Evolutionary conservation across 2,329 filamentous ascomycete species (phyloP).

Genomic region (Cladophialophora yegresii): DNA sequence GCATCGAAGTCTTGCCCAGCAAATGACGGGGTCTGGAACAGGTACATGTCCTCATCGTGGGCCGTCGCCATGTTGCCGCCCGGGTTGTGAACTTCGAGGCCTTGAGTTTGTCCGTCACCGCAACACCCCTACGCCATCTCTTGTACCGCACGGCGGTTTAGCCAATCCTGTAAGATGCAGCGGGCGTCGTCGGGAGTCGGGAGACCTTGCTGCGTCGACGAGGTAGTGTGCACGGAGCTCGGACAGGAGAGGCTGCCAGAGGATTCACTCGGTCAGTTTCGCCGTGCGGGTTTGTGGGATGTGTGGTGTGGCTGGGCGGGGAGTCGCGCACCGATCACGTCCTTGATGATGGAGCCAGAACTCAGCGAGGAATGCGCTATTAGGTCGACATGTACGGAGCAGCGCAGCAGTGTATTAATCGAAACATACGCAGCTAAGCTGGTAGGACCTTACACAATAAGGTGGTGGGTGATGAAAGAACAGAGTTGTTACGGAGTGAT

Average conservation of each 20-base stretch:
- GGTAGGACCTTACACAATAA: neutral
- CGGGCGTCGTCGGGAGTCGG: neutral
- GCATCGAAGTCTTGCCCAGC: slow-evolving; percentile 49
- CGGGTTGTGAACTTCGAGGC: neutral
- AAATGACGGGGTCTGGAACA: slow-evolving; percentile 45
- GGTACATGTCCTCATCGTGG: slow-evolving; percentile 48
- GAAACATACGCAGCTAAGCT: neutral
- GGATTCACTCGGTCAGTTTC: neutral
- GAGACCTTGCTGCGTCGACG: neutral
- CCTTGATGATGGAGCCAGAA: neutral
- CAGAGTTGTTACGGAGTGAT: neutral
- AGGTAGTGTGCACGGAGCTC: neutral
- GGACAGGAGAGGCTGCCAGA: slow-evolving; percentile 2
- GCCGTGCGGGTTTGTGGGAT: neutral
- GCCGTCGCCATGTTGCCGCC: slow-evolving; percentile 33
- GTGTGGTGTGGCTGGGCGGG: slow-evolving; percentile 5
- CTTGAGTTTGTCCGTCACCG: slow-evolving; percentile 1
- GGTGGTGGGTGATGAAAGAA: slow-evolving; percentile 11
- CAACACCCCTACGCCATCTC: slow-evolving; percentile 24
- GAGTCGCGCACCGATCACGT: neutral
- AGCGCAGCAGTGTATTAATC: neutral
- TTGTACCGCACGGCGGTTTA: slow-evolving; percentile 3
- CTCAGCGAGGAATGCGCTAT: neutral
- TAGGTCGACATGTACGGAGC: neutral
- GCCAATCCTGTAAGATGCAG: neutral